Base-by-base conservation (phyloP, 2,329 filamentous ascomycete genomes). In the Immersiporthe knoxdaviesiana region DNA sequence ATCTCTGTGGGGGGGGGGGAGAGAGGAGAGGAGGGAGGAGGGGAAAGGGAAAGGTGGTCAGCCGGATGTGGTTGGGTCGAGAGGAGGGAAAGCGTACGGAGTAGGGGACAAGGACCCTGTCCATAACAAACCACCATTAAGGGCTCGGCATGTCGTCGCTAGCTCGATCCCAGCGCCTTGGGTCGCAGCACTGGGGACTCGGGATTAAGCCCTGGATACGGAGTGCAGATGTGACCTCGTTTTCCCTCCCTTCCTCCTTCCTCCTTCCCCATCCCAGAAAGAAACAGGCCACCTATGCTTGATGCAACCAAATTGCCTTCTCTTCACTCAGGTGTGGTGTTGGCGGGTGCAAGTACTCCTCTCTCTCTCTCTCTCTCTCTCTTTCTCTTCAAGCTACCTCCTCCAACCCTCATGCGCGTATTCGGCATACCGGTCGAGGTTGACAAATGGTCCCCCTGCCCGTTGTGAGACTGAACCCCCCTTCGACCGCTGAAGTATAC, bases 131-230 rank as follows among this genome's bases (percentile, higher is more conserved):
- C 60, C 32, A 47, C 52, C 52, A 70, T 65, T 71, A 71, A 71
- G 70, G 65, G 68, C 70, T 70, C 70, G 70, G 70, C 70, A 71
- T 68, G 70, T 71, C 70, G 47, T 71, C 70, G 52, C 60, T 71
- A 71, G 70, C 65, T 72, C 70, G 70, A 70, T 72, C 68, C 68
- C 70, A 70, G 68, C 54, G 68, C 68, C 67, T 60, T 69, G 70
- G 70, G 70, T 71, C 69, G 63, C 63, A 60, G 63, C 63, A 69
- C 66, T 63, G 54, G 66, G 63, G 61, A 39, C 54, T 67, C 60
- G 63, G 69, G 69, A 67, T 69, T 60, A 27, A 54, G 47, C 64
- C 27, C 64, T 60, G 41, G 52, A 60, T 56, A 47, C 54, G 54
- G 61, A 64, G 35, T 7, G 60, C 50, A 61, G 44, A 63, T 64